Conservation (phyloP, 495 filamentous ascomycete species). For the Penicillium antarcticum region DNA sequence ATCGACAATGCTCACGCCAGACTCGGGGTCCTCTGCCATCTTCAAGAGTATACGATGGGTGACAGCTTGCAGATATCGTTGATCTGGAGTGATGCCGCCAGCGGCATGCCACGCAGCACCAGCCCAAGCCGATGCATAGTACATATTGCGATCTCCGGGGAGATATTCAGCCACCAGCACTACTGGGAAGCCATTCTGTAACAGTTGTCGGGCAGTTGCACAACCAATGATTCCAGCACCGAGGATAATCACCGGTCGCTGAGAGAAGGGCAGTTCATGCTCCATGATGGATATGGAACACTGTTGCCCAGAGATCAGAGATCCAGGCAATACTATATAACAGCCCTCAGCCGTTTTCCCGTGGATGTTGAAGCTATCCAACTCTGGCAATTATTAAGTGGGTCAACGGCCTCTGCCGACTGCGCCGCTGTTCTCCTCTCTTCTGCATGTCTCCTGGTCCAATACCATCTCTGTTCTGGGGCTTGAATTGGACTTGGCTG, state of each 20-base stretch:
- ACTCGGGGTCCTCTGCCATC: constrained; percentile 37
- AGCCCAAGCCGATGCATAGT: constrained; percentile 45
- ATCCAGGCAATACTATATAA: too few relatives aligned
- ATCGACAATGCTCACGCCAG: constrained; percentile 38
- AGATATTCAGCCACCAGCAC: constrained; percentile 40
- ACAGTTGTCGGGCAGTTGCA: constrained; percentile 36
- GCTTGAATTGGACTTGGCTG: not conserved
- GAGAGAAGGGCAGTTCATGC: constrained; percentile 27
- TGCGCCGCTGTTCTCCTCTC: not conserved
- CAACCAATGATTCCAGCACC: constrained; percentile 46
- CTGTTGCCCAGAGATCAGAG: too few relatives aligned
- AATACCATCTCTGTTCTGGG: not conserved
- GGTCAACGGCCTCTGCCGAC: constrained; percentile 6
- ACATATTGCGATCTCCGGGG: constrained; percentile 39
- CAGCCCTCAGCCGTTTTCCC: not conserved
- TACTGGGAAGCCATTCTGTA: constrained; percentile 37
- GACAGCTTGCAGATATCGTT: constrained; percentile 38
- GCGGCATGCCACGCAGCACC: constrained; percentile 47
- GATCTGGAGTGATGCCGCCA: constrained; percentile 35
- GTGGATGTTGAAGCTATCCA: not conserved
- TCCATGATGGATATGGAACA: constrained; percentile 25
- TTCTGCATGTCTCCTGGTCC: not conserved
- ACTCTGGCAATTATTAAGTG: constrained; percentile 7
- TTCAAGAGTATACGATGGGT: constrained; percentile 36
- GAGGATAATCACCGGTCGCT: constrained; percentile 38